phyloP scores from a whole-genome alignment of 2,329 filamentous ascomycete species.

The Fusarium domesticum region DNA sequence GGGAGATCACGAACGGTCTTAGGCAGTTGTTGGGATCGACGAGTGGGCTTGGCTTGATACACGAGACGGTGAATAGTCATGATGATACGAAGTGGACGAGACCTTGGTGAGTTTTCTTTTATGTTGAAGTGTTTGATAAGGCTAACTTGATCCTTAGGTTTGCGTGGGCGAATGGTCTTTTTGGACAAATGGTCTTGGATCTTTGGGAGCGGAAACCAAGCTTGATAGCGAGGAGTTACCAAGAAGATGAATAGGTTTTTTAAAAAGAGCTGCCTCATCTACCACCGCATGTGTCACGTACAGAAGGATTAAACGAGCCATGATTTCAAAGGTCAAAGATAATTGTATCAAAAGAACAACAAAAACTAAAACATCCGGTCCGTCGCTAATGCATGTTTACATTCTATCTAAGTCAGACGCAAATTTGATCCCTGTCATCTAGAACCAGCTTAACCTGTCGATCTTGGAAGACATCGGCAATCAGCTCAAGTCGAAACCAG shows the following conservation, averaged over 20 bases:
- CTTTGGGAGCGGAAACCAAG: conserved; percentile 70
- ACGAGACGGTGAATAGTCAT: conserved; percentile 55
- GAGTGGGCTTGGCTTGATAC: conserved; percentile 70
- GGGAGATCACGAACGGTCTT: conserved; percentile 69
- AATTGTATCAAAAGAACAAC: conserved; percentile 3
- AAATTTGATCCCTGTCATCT: conserved; percentile 8
- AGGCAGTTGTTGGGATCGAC: conserved; percentile 64
- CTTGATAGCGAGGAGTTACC: conserved; percentile 52
- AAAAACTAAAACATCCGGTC: conserved; percentile 1
- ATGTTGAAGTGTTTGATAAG: background rate
- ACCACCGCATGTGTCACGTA: background rate
- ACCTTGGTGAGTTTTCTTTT: conserved; percentile 31
- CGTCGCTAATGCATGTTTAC: background rate
- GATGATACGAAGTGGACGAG: conserved; percentile 34
- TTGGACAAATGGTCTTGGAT: conserved; percentile 77
- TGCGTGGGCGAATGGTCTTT: conserved; percentile 86
- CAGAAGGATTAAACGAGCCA: background rate
- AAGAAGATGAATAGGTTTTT: conserved; percentile 25
- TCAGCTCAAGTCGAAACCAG: conserved; percentile 82
- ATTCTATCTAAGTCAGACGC: background rate
- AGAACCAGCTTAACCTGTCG: conserved; percentile 2
- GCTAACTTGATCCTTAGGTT: conserved; percentile 58
- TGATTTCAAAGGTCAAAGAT: background rate
- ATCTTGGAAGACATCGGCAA: background rate
- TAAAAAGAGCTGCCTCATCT: background rate